phyloP scores from a whole-genome alignment of 2,329 filamentous ascomycete species.

The Fusarium tricinctum region DNA sequence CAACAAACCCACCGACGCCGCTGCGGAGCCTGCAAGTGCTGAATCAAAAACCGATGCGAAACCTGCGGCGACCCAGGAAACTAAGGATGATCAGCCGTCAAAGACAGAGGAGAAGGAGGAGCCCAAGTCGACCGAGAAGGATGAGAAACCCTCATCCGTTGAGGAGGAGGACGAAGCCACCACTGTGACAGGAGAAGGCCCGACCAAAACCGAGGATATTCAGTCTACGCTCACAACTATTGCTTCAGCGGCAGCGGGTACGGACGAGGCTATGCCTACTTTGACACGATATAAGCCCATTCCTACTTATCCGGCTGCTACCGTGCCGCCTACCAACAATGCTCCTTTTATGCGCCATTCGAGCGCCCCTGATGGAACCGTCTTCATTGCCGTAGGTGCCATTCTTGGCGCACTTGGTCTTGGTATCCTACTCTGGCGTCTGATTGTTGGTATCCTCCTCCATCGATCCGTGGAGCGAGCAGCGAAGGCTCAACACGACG shows the following conservation, averaged over 20 bases:
- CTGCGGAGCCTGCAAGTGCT: constrained; percentile 26
- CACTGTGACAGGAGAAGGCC: constrained; percentile 36
- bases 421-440: constrained; percentile 89
- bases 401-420: constrained; percentile 86
- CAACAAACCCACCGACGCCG: constrained; percentile 20
- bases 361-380: constrained; percentile 87
- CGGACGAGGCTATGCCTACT: constrained; percentile 56
- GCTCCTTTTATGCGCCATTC: constrained; percentile 95
- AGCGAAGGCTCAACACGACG: constrained; percentile 78
- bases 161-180: constrained; percentile 35
- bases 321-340: constrained; percentile 84
- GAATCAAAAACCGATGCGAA: constrained; percentile 30
- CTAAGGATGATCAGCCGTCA: constrained; percentile 25
- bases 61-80: constrained; percentile 29
- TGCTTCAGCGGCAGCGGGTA: constrained; percentile 35
- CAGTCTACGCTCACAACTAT: constrained; percentile 34
- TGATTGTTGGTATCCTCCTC: constrained; percentile 87
- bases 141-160: constrained; percentile 29
- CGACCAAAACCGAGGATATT: constrained; percentile 33
- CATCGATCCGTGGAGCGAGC: constrained; percentile 92
- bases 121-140: constrained; percentile 23
- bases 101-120: constrained; percentile 33
- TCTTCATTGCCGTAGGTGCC: constrained; percentile 95
- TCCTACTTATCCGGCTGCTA: constrained; percentile 76
- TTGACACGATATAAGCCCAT: constrained; percentile 58